phyloP scores from a whole-genome alignment of 306 rosid genomes.

The Rubus parviflorus region DNA sequence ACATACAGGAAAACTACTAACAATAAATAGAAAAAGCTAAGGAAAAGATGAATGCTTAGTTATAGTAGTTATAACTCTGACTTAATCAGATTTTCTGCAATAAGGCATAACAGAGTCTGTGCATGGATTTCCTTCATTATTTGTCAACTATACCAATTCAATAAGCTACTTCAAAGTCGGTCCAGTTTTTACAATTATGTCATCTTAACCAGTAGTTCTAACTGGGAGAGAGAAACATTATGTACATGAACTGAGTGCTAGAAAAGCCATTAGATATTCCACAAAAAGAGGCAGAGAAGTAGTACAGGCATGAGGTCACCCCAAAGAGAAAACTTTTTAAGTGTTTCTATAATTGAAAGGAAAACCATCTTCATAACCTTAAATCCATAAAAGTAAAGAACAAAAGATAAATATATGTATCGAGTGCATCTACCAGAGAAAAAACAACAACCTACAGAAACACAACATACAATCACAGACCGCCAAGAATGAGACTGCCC shows the following conservation, averaged over 20 bases:
- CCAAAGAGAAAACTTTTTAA: not conserved
- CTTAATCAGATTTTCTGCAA: not conserved
- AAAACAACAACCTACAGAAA: not conserved
- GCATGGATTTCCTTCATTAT: conserved; percentile 3
- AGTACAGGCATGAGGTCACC: not conserved
- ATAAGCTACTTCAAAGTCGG: not conserved
- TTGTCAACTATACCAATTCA: not conserved
- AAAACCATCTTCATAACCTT: not conserved
- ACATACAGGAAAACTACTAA: not conserved
- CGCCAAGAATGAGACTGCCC: not conserved
- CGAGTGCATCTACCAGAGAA: not conserved
- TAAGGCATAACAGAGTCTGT: not conserved
- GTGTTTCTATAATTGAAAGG: not conserved
- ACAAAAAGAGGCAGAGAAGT: not conserved
- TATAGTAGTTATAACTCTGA: not conserved
- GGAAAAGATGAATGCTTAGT: not conserved
- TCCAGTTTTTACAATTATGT: not conserved
- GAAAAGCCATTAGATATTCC: not conserved
- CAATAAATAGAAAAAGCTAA: not conserved
- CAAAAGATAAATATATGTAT: not conserved
- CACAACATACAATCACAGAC: not conserved
- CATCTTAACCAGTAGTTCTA: not conserved
- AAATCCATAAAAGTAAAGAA: not conserved
- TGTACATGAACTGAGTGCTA: not conserved
- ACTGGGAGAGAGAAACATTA: not conserved